Percentiles rank a stretch among this genome's conserved stretches.
Conservation (phyloP, 1,284 basidiomycete genomes). For the Ganoderma boninense region DNA sequence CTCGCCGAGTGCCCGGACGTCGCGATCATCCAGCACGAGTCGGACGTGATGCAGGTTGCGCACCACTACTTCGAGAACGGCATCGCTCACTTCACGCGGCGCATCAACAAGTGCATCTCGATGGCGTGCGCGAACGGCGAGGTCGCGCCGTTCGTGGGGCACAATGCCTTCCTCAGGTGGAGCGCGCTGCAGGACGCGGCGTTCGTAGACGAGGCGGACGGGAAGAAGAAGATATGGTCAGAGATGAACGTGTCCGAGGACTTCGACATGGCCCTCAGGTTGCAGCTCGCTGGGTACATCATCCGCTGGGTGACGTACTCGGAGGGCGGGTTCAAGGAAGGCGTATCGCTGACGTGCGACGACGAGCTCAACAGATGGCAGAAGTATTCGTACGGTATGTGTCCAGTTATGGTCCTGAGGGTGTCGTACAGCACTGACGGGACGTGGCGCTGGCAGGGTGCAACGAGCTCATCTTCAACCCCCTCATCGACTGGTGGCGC, state of each 20-base stretch:
- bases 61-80: constrained; percentile 90
- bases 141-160: constrained; percentile 87
- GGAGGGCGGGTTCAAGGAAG: constrained; percentile 85
- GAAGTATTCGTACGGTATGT: constrained; percentile 84
- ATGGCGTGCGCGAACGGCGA: constrained; percentile 82
- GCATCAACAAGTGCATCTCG: constrained; percentile 82
- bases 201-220: constrained; percentile 73
- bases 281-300: constrained; percentile 72
- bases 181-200: constrained; percentile 83
- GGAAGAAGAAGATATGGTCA: constrained; percentile 81
- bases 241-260: constrained; percentile 88
- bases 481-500: constrained; percentile 74
- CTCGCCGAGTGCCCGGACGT: constrained; percentile 81
- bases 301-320: constrained; percentile 89
- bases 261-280: constrained; percentile 76
- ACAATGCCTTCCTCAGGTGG: constrained; percentile 91
- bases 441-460: constrained; percentile 49
- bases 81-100: constrained; percentile 83
- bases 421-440: background rate
- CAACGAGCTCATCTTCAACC: constrained; percentile 83
- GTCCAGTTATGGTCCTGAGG: background rate
- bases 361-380: constrained; percentile 89
- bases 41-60: constrained; percentile 87
- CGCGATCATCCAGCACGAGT: constrained; percentile 86
- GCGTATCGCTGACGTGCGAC: constrained; percentile 84